phyloP scores from a whole-genome alignment of 805 yeast genomes.

The Tetrapisispora phaffii region DNA sequence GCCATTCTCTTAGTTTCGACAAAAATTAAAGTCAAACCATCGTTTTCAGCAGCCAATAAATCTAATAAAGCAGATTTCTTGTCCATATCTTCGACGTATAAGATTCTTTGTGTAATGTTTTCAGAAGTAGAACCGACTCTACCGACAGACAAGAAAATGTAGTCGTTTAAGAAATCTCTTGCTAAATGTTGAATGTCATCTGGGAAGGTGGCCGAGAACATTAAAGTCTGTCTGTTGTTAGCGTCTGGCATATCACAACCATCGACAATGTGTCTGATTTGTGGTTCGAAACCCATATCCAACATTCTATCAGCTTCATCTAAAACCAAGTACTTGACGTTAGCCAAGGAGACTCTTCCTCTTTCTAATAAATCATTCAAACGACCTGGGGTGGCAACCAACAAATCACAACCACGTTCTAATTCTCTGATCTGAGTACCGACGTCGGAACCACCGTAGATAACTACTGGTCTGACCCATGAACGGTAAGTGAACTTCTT shows the following conservation, averaged over 20 bases:
- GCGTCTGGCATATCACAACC: conserved; percentile 97
- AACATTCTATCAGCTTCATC: conserved; percentile 99
- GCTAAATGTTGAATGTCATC: conserved; percentile 95
- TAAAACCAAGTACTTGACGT: conserved; percentile 85
- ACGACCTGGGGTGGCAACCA: conserved; percentile 99
- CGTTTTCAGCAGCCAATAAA: conserved; percentile 68
- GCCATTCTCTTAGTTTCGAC: conserved; percentile 99
- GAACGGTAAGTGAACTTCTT: conserved; percentile 87
- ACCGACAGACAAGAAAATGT: conserved; percentile 94
- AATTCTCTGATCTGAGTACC: conserved; percentile 78
- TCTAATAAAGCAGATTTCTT: conserved; percentile 86
- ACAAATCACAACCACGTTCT: conserved; percentile 87
- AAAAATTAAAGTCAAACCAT: conserved; percentile 84
- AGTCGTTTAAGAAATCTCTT: conserved; percentile 90
- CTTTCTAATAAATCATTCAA: conserved; percentile 90
- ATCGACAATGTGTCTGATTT: conserved; percentile 95
- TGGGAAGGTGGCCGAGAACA: conserved; percentile 99
- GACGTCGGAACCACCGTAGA: conserved; percentile 97
- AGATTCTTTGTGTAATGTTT: conserved; percentile 88
- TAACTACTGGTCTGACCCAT: conserved; percentile 95
- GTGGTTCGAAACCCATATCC: conserved; percentile 99
- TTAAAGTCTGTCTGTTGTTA: conserved; percentile 84
- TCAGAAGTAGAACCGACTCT: conserved; percentile 99
- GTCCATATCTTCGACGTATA: conserved; percentile 87
- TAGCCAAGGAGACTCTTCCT: conserved; percentile 80